A percentile compares a stretch with the other conserved stretches of the same genome.
Evolutionary conservation across 2,329 filamentous ascomycete genomes (phyloP).

Genomic region (Aspergillus cejpii): DNA sequence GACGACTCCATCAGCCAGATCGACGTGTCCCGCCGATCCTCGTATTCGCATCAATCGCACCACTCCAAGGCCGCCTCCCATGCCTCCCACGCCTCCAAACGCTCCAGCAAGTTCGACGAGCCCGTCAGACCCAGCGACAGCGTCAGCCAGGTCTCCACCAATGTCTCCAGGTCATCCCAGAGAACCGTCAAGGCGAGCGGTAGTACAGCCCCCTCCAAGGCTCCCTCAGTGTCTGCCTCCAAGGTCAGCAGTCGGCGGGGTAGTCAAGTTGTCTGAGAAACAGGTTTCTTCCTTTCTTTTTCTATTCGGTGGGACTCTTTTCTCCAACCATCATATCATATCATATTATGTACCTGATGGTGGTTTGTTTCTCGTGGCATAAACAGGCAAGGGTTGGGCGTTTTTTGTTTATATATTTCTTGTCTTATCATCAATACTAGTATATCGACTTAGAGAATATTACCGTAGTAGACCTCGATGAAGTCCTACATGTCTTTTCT

Average conservation of each 20-base stretch:
- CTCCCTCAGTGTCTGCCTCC: no score
- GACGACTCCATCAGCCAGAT: slow-evolving; percentile 74
- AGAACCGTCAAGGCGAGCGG: slow-evolving; percentile 30
- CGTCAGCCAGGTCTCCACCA: slow-evolving; percentile 35
- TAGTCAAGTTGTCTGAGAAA: slow-evolving; percentile 23
- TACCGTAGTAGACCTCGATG: no score
- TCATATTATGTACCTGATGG: no score
- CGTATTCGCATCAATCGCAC: slow-evolving; percentile 23
- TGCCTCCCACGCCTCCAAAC: slow-evolving; percentile 25
- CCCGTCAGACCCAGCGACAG: slow-evolving; percentile 36
- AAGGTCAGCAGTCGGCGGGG: slow-evolving; percentile 25
- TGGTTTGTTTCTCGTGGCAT: background rate
- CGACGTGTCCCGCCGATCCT: slow-evolving; percentile 24
- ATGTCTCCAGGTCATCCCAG: slow-evolving; percentile 24
- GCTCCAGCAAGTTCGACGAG: slow-evolving; percentile 35
- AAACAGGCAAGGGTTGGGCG: no score
- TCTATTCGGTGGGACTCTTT: no score
- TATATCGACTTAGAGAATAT: no score
- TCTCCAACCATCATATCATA: slow-evolving; percentile 1
- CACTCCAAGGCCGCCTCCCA: slow-evolving; percentile 24
- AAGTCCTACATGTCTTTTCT: no score
- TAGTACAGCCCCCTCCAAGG: slow-evolving; percentile 17
- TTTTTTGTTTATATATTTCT: background rate
- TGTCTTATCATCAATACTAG: background rate
- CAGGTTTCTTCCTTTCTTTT: slow-evolving; percentile 1